Percentiles rank a stretch among this genome's conserved stretches.
phyloP scores from a whole-genome alignment of 2,329 filamentous ascomycete species.

The Penicillium sp. region DNA sequence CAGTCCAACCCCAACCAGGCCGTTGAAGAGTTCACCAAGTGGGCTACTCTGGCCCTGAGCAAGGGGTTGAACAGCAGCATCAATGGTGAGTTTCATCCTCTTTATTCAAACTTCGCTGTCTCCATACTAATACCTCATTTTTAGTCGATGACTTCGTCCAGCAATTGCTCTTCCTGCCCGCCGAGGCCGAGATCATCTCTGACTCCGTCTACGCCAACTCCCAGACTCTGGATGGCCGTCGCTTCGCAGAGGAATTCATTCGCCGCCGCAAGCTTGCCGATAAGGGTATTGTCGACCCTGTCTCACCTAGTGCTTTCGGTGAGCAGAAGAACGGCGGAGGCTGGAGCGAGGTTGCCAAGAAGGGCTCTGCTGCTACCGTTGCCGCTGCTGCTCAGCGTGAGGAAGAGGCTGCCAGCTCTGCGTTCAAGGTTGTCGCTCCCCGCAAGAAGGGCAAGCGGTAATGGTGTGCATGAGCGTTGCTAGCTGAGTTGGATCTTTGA shows the following conservation, averaged over 20 bases:
- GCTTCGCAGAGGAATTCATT: slow-evolving; percentile 92
- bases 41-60: slow-evolving; percentile 75
- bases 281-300: slow-evolving; percentile 75
- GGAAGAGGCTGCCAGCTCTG: slow-evolving; percentile 49
- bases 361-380: slow-evolving; percentile 54
- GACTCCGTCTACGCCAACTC: slow-evolving; percentile 86
- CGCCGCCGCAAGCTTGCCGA: slow-evolving; percentile 90
- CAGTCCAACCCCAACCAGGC: slow-evolving; percentile 58
- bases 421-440: slow-evolving; percentile 85
- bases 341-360: slow-evolving; percentile 98
- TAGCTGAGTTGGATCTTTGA: neutral
- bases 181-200: slow-evolving; percentile 76
- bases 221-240: slow-evolving; percentile 84
- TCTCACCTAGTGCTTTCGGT: slow-evolving; percentile 53
- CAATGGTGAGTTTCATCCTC: slow-evolving; percentile 53
- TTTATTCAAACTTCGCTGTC: neutral
- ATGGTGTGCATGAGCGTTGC: slow-evolving; percentile 24
- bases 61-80: slow-evolving; percentile 69
- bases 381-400: slow-evolving; percentile 47
- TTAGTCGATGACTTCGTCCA: slow-evolving; percentile 77
- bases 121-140: slow-evolving; percentile 32
- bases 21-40: slow-evolving; percentile 90
- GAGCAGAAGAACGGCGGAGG: slow-evolving; percentile 61
- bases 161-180: slow-evolving; percentile 70
- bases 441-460: slow-evolving; percentile 88